phyloP scores from a whole-genome alignment of 2,329 filamentous ascomycete species.

The Aspergillus terreus region DNA sequence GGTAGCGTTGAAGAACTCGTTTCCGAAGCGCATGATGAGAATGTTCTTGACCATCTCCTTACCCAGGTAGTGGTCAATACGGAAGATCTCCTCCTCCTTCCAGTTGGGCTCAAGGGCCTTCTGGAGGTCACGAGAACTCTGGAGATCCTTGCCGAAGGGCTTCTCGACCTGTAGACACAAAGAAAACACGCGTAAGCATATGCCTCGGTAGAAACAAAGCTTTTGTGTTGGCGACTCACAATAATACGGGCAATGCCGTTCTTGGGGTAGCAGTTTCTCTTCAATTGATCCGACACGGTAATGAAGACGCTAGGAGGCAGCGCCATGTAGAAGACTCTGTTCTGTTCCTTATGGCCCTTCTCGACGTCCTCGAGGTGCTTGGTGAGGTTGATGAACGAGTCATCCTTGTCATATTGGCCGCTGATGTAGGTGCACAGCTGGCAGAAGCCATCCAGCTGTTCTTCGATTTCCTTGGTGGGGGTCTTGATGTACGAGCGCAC shows the following conservation, averaged over 20 bases:
- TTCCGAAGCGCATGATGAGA: constrained; percentile 93
- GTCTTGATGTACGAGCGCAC: constrained; percentile 99
- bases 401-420: constrained; percentile 97
- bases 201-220: not conserved
- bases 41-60: constrained; percentile 99
- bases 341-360: constrained; percentile 73
- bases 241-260: constrained; percentile 91
- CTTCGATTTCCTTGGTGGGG: constrained; percentile 93
- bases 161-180: constrained; percentile 75
- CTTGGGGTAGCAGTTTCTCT: constrained; percentile 92
- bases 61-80: constrained; percentile 98
- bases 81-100: constrained; percentile 98
- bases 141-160: constrained; percentile 95
- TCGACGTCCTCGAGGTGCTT: constrained; percentile 84
- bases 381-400: constrained; percentile 82
- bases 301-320: constrained; percentile 97
- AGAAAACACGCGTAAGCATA: constrained; percentile 18
- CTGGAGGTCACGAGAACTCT: constrained; percentile 89
- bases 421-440: constrained; percentile 86
- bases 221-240: constrained; percentile 52
- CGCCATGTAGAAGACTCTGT: constrained; percentile 99
- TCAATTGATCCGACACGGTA: constrained; percentile 93
- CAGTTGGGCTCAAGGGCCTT: constrained; percentile 94
- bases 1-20: constrained; percentile 96
- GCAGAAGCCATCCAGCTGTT: constrained; percentile 89